These are phyloP conservation scores for Peronospora tabacina DNA, from an alignment of 352 stramenopile genomes.

Conservation along the genomic window DNA sequence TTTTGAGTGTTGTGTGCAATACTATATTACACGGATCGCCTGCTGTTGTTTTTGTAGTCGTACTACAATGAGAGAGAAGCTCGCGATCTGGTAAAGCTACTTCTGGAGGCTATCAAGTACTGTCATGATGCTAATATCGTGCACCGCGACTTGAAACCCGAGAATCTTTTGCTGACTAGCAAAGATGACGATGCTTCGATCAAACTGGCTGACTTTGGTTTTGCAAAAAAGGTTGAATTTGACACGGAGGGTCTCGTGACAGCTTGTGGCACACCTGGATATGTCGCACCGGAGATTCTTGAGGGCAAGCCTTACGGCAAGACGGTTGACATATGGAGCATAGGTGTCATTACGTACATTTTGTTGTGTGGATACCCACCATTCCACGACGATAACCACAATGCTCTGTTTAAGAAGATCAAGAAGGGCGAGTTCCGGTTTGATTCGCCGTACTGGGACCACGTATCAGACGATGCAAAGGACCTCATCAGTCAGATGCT, in stretches of 20 bases:
- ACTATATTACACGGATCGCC: conserved; percentile 7
- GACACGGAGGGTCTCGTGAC: conserved; percentile 63
- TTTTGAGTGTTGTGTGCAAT: not conserved
- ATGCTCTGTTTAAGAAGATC: conserved; percentile 92
- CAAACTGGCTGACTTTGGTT: conserved; percentile 83
- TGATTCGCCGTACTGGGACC: conserved; percentile 92
- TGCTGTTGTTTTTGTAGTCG: conserved; percentile 38
- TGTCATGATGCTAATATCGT: conserved; percentile 82
- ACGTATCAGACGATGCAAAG: conserved; percentile 90
- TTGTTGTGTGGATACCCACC: conserved; percentile 80
- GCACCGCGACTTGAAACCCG: conserved; percentile 78
- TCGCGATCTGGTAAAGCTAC: conserved; percentile 73
- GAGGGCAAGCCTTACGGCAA: conserved; percentile 74
- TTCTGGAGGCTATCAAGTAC: conserved; percentile 85
- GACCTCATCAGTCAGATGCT: conserved; percentile 92
- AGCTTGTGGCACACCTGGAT: conserved; percentile 74
- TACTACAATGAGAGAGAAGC: conserved; percentile 88
- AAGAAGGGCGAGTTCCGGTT: conserved; percentile 92
- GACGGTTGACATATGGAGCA: conserved; percentile 84
- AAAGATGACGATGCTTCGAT: conserved; percentile 81
- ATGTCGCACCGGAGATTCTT: conserved; percentile 80
- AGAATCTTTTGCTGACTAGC: conserved; percentile 76
- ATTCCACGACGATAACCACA: conserved; percentile 91
- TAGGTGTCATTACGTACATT: conserved; percentile 88
- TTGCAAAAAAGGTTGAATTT: conserved; percentile 79